Evolutionary conservation across 192 early-diverging fungal species (phyloP), one percentile per base, ranked within the genome.

Genomic region (Gonapodya sp.): DNA sequence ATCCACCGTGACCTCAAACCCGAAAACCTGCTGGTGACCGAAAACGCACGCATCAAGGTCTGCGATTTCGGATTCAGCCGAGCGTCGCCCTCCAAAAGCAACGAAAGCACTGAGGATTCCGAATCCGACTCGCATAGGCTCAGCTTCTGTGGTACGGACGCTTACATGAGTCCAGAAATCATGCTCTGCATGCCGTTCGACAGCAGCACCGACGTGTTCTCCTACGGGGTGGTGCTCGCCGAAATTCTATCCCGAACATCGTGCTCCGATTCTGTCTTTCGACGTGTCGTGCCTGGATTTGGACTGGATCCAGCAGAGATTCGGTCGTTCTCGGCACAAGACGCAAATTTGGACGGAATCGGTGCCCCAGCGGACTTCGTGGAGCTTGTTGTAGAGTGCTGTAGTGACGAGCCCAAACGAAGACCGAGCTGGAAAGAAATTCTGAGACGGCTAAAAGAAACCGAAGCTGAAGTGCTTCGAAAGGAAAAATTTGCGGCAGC

Each of bases 1-100:
- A 31, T 77, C 8, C 75, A 77, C 75, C 75, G 75, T 33, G 75
- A 77, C 75, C 18, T 77, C 31, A 77, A 77, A 33, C 34, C 75
- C 8, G 75, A 77, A 8, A 77, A 77, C 75, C 75, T 77, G 30
- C 34, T 77, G 8, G 30, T 77, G 30, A 77, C 75, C 18, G 75
- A 77, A 2, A 77, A 77, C 34, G 8, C 2, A 2, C 75, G 75
- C 18, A 34, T 77, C 75, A 77, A 77, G 75, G 34, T 77, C 8
- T 18, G 30, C 34, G 75, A 77, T 33, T 77, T 77, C 34, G 75
- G 75, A 16, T 77, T 77, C 75, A 31, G 18, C 18, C 75, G 75
- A 16, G 16, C 34, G 18, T 2, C 34, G 8, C 75, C 75, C 2
- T 18, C 64, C 16, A 72, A 16, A 16, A 72, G 16, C 16, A 72